Conservation (phyloP, 345 rosid species). For the Triadica sebifera region DNA sequence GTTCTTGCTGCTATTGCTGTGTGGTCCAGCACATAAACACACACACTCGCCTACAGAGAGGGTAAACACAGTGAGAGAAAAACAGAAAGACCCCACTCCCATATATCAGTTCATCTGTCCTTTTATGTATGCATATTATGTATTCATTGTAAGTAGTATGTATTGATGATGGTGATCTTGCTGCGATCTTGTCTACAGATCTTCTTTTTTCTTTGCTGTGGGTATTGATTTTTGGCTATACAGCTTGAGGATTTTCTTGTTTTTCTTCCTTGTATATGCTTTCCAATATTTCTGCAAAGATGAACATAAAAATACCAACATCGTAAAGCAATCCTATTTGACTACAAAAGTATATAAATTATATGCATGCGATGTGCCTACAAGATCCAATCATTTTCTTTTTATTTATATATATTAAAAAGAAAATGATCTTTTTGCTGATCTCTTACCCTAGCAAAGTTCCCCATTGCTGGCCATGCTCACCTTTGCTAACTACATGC, state of each 20-base stretch:
- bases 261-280: slow-evolving; percentile 27
- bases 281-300: slow-evolving; percentile 37
- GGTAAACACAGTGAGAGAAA: slow-evolving; percentile 17
- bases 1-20: slow-evolving; percentile 24
- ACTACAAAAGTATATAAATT: slow-evolving; percentile 11
- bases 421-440: neutral
- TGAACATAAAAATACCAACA: slow-evolving; percentile 14
- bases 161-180: slow-evolving; percentile 44
- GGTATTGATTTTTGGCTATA: slow-evolving; percentile 42
- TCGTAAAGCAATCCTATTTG: slow-evolving; percentile 23
- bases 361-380: slow-evolving; percentile 15
- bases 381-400: neutral
- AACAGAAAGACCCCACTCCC: slow-evolving; percentile 45
- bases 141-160: slow-evolving; percentile 53
- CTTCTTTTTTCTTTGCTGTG: slow-evolving; percentile 29
- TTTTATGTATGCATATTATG: slow-evolving; percentile 42
- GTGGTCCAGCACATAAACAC: slow-evolving; percentile 37
- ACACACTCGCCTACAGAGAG: slow-evolving; percentile 27
- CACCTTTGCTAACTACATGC: slow-evolving; percentile 29
- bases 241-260: slow-evolving; percentile 34
- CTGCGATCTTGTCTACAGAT: slow-evolving; percentile 44
- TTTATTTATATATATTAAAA: neutral
- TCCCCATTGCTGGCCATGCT: slow-evolving; percentile 33
- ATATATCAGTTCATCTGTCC: slow-evolving; percentile 51
- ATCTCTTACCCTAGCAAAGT: slow-evolving; percentile 38